These are phyloP conservation scores for Paralagenidium karlingii DNA, from an alignment of 352 stramenopile genomes.

Conservation along the genomic window DNA sequence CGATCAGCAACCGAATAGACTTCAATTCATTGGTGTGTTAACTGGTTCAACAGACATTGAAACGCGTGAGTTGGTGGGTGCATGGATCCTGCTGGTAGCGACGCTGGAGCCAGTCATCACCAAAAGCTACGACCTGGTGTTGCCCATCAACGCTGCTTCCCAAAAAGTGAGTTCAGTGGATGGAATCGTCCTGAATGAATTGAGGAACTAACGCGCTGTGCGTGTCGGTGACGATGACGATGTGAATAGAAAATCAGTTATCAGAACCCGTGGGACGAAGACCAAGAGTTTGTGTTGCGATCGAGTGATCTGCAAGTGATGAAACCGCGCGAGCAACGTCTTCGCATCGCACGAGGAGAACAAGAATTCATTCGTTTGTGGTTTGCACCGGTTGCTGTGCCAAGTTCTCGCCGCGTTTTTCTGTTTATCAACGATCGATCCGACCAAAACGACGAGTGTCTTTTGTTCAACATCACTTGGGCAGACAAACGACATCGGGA, in stretches of 20 bases:
- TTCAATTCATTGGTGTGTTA: conserved; percentile 19
- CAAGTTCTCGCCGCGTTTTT: too few species aligned
- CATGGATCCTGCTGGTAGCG: conserved; percentile 80
- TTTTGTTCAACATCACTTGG: too few species aligned
- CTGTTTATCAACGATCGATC: too few species aligned
- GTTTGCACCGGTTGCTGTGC: too few species aligned
- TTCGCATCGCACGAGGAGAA: conserved; percentile 14
- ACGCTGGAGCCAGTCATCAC: conserved; percentile 69
- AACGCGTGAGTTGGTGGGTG: conserved; percentile 77
- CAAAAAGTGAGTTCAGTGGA: conserved; percentile 29
- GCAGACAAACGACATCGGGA: too few species aligned
- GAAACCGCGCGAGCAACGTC: conserved; percentile 37
- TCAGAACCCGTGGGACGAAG: conserved; percentile 84
- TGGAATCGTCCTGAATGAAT: not conserved
- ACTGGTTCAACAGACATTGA: conserved; percentile 86
- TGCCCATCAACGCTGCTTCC: conserved; percentile 36
- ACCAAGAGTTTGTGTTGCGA: conserved; percentile 69
- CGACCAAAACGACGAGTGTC: too few species aligned
- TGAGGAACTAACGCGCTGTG: too few species aligned
- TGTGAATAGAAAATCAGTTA: conserved; percentile 89
- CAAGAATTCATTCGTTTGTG: conserved; percentile 7
- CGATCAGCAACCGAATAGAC: not conserved
- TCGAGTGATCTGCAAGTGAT: conserved; percentile 68
- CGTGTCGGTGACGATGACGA: too few species aligned
- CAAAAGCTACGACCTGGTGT: conserved; percentile 85